Base-by-base conservation (phyloP, 176 grass and related monocot species). In the Carex parvula region DNA sequence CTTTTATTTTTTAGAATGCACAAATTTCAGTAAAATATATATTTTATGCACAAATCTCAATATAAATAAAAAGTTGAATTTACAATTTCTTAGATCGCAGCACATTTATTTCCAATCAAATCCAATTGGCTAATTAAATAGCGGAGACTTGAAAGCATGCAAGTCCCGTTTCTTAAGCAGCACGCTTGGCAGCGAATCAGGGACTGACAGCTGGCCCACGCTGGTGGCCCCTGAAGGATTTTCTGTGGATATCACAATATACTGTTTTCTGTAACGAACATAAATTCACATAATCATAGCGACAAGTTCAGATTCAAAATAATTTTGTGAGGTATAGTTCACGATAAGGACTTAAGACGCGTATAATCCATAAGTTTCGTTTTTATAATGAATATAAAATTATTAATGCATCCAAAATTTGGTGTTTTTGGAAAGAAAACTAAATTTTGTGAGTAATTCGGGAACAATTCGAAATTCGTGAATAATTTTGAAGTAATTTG, bases 121-220 rank as follows among this genome's bases (percentile, higher is more conserved):
- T 60, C 18, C 1, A 6, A n/a, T 18, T 60, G 1, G 6, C 1
- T 2, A 20, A 60, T n/a, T n/a, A 60, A 57, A 17, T 57, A 17
- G 16, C 17, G 17, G 10, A 52, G 70, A 73, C n/a, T 24, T 24
- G n/a, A 48, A 50, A 26, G n/a, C n/a, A 72, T 79, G 48, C 15
- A 3, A 80, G 29, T 60, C 2, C 54, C 77, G 2, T 80, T 60
- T 59, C 53, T 80, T 80, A 60, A 80, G 77, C 77, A 80, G 77
- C 29, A 80, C 77, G 77, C 54, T n/a, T 2, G 15, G 77, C 24
- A 80, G 33, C 15, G 77, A 80, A 80, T 61, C 77, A 29, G 10
- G 77, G 29, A 33, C 29, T 59, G 54, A 80, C 54, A 80, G 17
- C 50, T 75, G 42, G 42, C 8, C 42, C 42, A 44, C 0, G 42